These are phyloP conservation scores for Cystofilobasidium macerans DNA, from an alignment of 768 basidiomycete genomes.

Conservation along the genomic window DNA sequence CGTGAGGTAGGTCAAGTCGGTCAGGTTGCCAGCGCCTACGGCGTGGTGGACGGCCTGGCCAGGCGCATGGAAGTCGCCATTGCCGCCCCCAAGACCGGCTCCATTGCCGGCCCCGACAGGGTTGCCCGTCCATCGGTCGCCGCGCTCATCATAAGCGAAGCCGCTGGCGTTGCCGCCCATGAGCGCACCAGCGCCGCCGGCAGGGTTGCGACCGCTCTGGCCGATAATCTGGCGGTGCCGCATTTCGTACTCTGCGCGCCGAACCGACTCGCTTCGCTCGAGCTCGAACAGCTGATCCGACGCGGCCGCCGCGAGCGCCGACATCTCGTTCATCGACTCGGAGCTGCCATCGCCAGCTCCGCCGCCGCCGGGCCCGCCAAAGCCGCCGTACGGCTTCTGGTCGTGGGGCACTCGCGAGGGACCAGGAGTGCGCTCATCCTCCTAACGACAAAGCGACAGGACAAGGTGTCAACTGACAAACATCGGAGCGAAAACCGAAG, in stretches of 20 bases:
- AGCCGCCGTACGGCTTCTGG: slow-evolving; percentile 14
- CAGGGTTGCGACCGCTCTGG: slow-evolving; percentile 35
- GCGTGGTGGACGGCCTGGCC: slow-evolving; percentile 35
- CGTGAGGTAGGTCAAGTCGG: slow-evolving; percentile 39
- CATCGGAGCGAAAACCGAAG: neutral
- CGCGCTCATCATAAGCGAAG: neutral
- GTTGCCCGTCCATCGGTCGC: slow-evolving; percentile 30
- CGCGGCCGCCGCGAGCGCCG: slow-evolving; percentile 47
- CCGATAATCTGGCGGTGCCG: slow-evolving; percentile 52
- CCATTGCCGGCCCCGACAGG: no score
- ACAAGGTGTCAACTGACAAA: neutral
- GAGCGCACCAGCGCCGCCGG: neutral
- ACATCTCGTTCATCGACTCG: slow-evolving; percentile 37
- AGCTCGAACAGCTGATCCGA: slow-evolving; percentile 83
- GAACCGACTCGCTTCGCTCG: slow-evolving; percentile 69
- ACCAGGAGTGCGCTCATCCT: neutral
- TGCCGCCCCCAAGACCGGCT: slow-evolving; percentile 30
- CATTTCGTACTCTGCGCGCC: slow-evolving; percentile 77
- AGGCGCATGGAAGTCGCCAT: slow-evolving; percentile 35
- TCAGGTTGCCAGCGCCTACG: slow-evolving; percentile 38
- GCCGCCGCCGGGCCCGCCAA: no score
- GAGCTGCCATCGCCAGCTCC: slow-evolving; percentile 31
- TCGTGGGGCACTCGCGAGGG: neutral
- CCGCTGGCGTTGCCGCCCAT: neutral
- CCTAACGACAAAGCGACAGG: neutral